Evolutionary conservation across 371 early-diverging fungal species (phyloP).

Genomic region (Enterospora canceri): DNA sequence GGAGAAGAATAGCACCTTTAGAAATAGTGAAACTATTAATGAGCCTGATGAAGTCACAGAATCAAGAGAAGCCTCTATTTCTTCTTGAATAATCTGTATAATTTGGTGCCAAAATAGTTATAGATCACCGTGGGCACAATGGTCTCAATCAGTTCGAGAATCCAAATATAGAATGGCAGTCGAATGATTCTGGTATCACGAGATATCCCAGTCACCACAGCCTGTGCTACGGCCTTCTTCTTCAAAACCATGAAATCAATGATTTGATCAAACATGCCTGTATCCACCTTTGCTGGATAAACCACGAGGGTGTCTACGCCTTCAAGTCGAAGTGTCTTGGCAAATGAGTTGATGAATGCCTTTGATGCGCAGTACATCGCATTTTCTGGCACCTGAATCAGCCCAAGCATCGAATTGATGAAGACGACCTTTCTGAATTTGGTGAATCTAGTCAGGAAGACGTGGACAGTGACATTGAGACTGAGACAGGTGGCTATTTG

Average conservation of each 20-base stretch:
- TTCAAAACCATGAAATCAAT: conserved; percentile 25
- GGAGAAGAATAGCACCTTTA: too few species aligned
- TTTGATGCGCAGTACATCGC: conserved; percentile 47
- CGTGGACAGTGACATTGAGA: conserved; percentile 27
- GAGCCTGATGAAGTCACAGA: too few species aligned
- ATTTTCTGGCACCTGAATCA: conserved; percentile 28
- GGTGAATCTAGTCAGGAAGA: conserved; percentile 18
- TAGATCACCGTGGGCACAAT: background rate
- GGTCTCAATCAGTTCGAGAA: background rate
- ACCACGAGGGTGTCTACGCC: conserved; percentile 30
- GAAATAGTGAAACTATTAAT: too few species aligned
- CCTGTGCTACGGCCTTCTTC: conserved; percentile 20
- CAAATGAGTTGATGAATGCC: conserved; percentile 38
- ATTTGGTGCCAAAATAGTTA: background rate
- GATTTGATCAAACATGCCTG: conserved; percentile 41
- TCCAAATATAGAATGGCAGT: conserved; percentile 13
- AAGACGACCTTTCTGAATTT: conserved; percentile 45
- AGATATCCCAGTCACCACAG: conserved; percentile 27
- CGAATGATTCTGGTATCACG: conserved; percentile 29
- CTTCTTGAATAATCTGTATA: too few species aligned
- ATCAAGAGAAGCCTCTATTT: too few species aligned
- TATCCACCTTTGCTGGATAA: conserved; percentile 51
- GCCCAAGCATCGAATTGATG: conserved; percentile 40
- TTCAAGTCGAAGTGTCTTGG: conserved; percentile 44
- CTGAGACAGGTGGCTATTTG: conserved; percentile 19